phyloP scores from a whole-genome alignment of 768 basidiomycete species.

The Artomyces pyxidatus region DNA sequence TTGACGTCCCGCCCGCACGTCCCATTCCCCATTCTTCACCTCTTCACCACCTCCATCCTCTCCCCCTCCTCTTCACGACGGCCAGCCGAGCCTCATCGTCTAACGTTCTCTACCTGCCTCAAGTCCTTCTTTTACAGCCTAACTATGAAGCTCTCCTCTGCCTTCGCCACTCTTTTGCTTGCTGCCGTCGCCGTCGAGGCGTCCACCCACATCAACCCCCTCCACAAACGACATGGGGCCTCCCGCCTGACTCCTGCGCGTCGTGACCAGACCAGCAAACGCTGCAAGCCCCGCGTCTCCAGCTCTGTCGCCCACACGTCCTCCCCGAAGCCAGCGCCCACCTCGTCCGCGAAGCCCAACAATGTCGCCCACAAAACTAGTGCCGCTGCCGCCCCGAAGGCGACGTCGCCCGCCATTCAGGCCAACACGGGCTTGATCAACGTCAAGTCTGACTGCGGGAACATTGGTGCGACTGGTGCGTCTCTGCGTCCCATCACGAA shows the following conservation, averaged over 20 bases:
- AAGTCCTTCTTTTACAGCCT: not conserved
- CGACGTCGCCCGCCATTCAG: not conserved
- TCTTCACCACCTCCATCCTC: not conserved
- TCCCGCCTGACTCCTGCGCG: not conserved
- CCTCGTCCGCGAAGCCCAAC: not conserved
- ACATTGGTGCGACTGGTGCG: constrained; percentile 40
- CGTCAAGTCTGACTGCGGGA: not conserved
- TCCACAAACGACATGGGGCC: not conserved
- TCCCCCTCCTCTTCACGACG: not conserved
- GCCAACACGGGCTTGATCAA: not conserved
- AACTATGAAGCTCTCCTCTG: constrained; percentile 5
- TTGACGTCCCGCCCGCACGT: too few relatives aligned
- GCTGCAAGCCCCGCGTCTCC: not conserved
- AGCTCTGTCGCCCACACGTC: not conserved
- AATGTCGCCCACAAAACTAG: not conserved
- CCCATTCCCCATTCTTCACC: not conserved
- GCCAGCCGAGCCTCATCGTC: not conserved
- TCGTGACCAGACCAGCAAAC: not conserved
- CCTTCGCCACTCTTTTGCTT: constrained; percentile 3
- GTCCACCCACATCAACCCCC: not conserved
- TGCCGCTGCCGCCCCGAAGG: not conserved
- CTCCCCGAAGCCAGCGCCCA: too few relatives aligned
- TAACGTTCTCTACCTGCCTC: not conserved
- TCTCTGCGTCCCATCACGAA: constrained; percentile 6
- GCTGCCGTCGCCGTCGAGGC: constrained; percentile 1